Base-by-base conservation (phyloP, 768 basidiomycete genomes). In the Calocybe indica region DNA sequence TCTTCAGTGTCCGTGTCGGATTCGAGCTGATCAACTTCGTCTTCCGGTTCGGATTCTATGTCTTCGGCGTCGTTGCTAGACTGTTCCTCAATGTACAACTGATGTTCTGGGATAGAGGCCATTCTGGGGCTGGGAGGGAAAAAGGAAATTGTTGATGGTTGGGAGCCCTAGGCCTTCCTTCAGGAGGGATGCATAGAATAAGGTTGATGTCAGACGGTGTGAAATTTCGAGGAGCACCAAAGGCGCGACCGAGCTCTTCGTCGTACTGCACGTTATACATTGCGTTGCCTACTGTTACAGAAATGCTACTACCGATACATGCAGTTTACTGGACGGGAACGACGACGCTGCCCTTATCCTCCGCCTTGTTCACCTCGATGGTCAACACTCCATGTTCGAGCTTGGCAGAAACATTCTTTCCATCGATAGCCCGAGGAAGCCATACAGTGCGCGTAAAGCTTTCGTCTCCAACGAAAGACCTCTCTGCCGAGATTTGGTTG, bases 401-500 rank as follows among this genome's bases (percentile, higher is more conserved):
- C 55, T 79, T 84, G 11, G 86, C 88, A 1, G 69, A 64, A 22
- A 88, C 79, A 47, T 71, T 74, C 30, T 67, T 68, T 32, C 68
- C 63, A 55, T 88, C 82, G 1, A 86, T 71, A 6, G 80, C 72
- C 8, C 72, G 75, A 33, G 87, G 84, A 22, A 90, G 70, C 78
- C 82, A 83, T 8, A 90, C 74, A 0, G 85, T 88, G 43, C 88
- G 75, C 10, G 76, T 73, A 61, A 88, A 90, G 2, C 71, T 64
- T 2, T 76, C 61, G 40, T 72, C 74, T 14, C 76, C 71, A 9
- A 76, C 70, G 58, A 79, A 80, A n/a, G 71, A 66, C 22, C 85
- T 78, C 58, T 88, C 85, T 6, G 74, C 61, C 2, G 82, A 71
- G 37, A 85, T 64, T 52, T 78, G 74, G 14, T 72, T 78, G 45